Percentiles rank a stretch among this genome's conserved stretches.
phyloP scores from a whole-genome alignment of 371 early-diverging fungal genomes.

The Circinella umbellata region DNA sequence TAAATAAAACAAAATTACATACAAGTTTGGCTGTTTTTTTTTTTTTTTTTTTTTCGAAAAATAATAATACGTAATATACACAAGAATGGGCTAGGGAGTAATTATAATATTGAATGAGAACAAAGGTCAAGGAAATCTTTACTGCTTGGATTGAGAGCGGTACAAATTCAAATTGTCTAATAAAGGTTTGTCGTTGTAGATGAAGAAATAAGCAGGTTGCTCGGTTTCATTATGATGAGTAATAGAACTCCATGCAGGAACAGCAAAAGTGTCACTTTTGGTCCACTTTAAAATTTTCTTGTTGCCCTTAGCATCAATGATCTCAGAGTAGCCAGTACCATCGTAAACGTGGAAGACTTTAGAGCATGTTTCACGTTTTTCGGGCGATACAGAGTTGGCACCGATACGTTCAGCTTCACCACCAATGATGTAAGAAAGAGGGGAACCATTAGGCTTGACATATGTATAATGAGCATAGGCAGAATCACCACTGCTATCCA shows the following conservation, averaged over 20 bases:
- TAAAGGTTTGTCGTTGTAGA: conserved; percentile 20
- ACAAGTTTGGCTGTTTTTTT: background rate
- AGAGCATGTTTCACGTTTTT: conserved; percentile 24
- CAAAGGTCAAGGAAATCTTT: background rate
- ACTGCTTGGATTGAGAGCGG: conserved; percentile 1
- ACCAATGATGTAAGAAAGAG: conserved; percentile 30
- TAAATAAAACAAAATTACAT: background rate
- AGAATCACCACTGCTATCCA: conserved; percentile 16
- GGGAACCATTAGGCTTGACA: conserved; percentile 16
- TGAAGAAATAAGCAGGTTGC: conserved; percentile 15
- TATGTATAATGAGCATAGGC: conserved; percentile 21
- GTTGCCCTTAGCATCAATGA: conserved; percentile 25
- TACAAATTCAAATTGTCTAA: conserved; percentile 16
- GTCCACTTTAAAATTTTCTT: conserved; percentile 23
- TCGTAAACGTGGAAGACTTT: conserved; percentile 26
- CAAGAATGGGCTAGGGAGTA: background rate
- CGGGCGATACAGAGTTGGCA: conserved; percentile 14
- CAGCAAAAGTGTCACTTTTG: conserved; percentile 24
- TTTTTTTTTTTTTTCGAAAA: background rate
- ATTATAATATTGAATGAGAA: too few relatives aligned
- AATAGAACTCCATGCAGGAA: conserved; percentile 25
- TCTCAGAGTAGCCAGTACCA: conserved; percentile 23
- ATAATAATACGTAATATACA: background rate
- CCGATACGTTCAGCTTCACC: conserved; percentile 29
- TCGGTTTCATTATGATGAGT: conserved; percentile 18